These are phyloP conservation scores for Sarocladium strictum DNA, from an alignment of 2,329 filamentous ascomycete species.

Conservation along the genomic window DNA sequence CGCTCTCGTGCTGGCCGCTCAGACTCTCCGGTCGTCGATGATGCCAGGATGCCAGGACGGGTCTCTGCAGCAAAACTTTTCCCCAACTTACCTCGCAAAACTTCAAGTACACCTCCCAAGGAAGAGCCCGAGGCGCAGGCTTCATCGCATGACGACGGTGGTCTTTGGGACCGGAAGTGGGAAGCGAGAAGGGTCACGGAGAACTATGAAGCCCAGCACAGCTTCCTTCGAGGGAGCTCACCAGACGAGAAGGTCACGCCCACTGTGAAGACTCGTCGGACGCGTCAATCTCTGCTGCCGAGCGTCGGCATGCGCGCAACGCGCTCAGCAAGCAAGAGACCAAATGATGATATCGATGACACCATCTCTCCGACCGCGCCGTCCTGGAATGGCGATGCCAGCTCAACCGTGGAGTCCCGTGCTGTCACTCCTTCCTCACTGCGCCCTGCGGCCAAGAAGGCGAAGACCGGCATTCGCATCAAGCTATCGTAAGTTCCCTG, in stretches of 20 bases:
- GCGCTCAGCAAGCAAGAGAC: conserved; percentile 46
- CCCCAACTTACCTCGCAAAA: conserved; percentile 18
- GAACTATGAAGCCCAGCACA: conserved; percentile 27
- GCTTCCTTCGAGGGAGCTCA: conserved; percentile 28
- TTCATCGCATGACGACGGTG: conserved; percentile 21
- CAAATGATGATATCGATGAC: conserved; percentile 48
- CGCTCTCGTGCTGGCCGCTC: conserved; percentile 3
- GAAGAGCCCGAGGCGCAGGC: neutral
- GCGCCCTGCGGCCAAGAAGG: conserved; percentile 52
- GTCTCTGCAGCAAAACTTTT: conserved; percentile 23
- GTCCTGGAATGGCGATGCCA: conserved; percentile 31
- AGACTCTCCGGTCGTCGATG: conserved; percentile 12
- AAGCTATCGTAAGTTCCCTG: conserved; percentile 60
- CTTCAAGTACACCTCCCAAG: neutral
- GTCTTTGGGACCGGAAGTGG: conserved; percentile 25
- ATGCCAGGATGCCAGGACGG: conserved; percentile 35
- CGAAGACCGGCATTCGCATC: conserved; percentile 55
- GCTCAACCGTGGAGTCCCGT: conserved; percentile 47
- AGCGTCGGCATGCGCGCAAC: conserved; percentile 36
- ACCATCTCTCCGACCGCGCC: conserved; percentile 2
- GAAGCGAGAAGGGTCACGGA: conserved; percentile 35
- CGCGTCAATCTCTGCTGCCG: conserved; percentile 26
- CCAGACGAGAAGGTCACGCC: conserved; percentile 24
- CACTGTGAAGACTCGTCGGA: conserved; percentile 24
- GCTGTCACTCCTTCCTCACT: conserved; percentile 51